phyloP scores from a whole-genome alignment of 208 protist species.

The Leishmania aethiopica region DNA sequence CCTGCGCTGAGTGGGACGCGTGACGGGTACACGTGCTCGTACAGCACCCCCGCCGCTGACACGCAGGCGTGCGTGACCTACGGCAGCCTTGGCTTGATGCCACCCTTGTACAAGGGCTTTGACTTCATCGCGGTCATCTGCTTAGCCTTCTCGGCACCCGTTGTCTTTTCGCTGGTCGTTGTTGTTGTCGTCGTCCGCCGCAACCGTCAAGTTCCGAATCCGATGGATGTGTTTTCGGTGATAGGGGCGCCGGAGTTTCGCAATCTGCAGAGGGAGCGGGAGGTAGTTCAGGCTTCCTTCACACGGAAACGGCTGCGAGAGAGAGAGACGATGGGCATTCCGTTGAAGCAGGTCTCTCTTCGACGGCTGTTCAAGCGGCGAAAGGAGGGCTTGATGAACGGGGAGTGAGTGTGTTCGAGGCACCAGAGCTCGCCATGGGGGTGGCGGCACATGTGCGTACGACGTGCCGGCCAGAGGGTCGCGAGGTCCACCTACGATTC shows the following conservation, averaged over 20 bases:
- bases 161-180: not conserved
- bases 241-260: not conserved
- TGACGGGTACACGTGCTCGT: constrained; percentile 41
- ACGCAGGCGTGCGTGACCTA: constrained; percentile 22
- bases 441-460: not conserved
- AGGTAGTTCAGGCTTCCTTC: constrained; percentile 16
- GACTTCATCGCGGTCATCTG: not conserved
- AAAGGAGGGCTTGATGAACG: not conserved
- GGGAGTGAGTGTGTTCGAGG: not conserved
- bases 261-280: not conserved
- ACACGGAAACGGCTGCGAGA: not conserved
- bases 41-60: constrained; percentile 26
- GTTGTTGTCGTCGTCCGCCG: not conserved
- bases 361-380: constrained; percentile 23
- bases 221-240: not conserved
- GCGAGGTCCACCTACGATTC: too few relatives aligned
- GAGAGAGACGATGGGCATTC: constrained; percentile 6
- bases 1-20: constrained; percentile 23
- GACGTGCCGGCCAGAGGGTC: too few relatives aligned
- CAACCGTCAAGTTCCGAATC: not conserved
- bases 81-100: not conserved
- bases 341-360: constrained; percentile 27
- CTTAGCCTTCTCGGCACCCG: not conserved
- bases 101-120: not conserved
- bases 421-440: not conserved